These are phyloP conservation scores for Ammopiptanthus mongolicus DNA, from an alignment of 306 rosid species.

Conservation along the genomic window DNA sequence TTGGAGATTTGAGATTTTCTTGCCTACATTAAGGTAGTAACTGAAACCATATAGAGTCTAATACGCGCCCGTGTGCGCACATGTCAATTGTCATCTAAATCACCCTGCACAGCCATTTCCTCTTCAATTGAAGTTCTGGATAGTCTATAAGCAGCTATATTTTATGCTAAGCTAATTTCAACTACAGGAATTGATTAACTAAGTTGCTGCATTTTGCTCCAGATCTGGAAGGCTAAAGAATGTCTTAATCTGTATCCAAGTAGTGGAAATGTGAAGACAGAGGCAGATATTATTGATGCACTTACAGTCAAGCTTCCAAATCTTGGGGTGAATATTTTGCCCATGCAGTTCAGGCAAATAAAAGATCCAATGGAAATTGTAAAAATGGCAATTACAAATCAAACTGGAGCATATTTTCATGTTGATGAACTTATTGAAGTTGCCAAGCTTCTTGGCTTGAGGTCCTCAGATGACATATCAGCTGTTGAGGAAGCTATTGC, in stretches of 20 bases:
- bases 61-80: not conserved
- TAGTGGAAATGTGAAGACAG: constrained; percentile 65
- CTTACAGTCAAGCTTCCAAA: constrained; percentile 80
- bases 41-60: not conserved
- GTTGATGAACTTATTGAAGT: constrained; percentile 92
- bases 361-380: constrained; percentile 91
- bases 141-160: constrained; percentile 11
- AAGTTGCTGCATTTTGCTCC: constrained; percentile 34
- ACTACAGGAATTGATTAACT: constrained; percentile 20
- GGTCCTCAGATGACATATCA: constrained; percentile 69
- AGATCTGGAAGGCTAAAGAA: constrained; percentile 98
- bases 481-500: constrained; percentile 95
- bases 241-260: constrained; percentile 76
- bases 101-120: constrained; percentile 4
- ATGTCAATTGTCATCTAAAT: not conserved
- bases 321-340: constrained; percentile 93
- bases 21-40: not conserved
- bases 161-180: constrained; percentile 19
- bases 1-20: not conserved
- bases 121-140: constrained; percentile 3
- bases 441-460: constrained; percentile 86
- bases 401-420: constrained; percentile 88
- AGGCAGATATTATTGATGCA: constrained; percentile 83
- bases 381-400: constrained; percentile 81
- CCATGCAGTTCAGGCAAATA: constrained; percentile 94